These are phyloP conservation scores for Penicillium brasilianum DNA, from an alignment of 2,329 filamentous ascomycete species.

Conservation along the genomic window DNA sequence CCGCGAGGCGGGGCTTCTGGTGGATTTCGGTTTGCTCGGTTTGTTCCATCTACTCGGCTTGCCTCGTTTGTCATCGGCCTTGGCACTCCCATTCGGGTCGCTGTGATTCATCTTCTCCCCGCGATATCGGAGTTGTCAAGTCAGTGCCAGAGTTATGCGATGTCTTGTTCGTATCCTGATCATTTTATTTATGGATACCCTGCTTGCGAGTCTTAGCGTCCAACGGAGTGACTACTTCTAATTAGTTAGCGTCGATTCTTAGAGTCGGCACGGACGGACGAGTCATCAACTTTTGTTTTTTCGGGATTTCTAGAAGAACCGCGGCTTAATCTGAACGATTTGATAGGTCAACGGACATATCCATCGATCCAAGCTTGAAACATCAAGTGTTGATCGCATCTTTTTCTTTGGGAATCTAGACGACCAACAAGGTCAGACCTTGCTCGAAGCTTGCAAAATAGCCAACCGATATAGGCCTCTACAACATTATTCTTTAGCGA, in stretches of 20 bases:
- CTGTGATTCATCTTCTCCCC: background rate
- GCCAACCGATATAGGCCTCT: no score
- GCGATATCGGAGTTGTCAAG: background rate
- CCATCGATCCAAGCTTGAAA: background rate
- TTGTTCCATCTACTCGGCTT: background rate
- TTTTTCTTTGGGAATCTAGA: background rate
- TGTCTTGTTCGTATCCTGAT: background rate
- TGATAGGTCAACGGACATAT: background rate
- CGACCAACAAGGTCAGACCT: background rate
- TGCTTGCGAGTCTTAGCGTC: background rate
- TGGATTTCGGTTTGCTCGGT: background rate
- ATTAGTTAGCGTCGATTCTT: background rate
- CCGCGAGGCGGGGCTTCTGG: background rate
- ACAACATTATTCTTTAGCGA: background rate
- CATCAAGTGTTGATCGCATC: background rate
- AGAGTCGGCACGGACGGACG: background rate
- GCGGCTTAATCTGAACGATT: background rate
- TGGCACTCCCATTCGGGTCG: background rate
- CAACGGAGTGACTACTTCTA: background rate
- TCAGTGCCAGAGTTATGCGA: background rate
- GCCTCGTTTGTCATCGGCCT: background rate
- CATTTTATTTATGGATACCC: background rate
- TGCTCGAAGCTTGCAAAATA: background rate
- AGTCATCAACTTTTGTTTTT: background rate
- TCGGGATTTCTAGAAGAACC: conserved; percentile 1